These are phyloP conservation scores for Boletus subcaerulescens DNA, from an alignment of 768 basidiomycete genomes.

Conservation along the genomic window DNA sequence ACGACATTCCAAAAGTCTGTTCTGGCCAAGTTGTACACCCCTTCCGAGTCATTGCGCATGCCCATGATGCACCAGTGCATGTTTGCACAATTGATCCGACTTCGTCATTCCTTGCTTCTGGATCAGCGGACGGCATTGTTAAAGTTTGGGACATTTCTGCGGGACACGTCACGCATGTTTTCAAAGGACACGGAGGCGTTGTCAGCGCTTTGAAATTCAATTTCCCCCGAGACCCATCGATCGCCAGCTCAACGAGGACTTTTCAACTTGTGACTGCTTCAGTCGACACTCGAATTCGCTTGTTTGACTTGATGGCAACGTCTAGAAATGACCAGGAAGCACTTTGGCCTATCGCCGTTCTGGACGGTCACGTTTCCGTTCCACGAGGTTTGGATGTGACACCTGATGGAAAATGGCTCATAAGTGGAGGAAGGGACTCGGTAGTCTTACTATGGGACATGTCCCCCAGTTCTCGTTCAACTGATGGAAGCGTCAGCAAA, in stretches of 20 bases:
- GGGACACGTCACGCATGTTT: conserved; percentile 90
- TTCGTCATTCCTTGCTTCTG: conserved; percentile 89
- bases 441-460: conserved; percentile 94
- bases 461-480: conserved; percentile 8
- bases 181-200: conserved; percentile 97
- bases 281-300: conserved; percentile 87
- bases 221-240: conserved; percentile 62
- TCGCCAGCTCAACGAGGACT: conserved; percentile 42
- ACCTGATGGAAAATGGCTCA: conserved; percentile 80
- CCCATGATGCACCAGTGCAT: conserved; percentile 93
- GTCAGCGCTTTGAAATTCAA: conserved; percentile 88
- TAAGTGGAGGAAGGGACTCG: conserved; percentile 90
- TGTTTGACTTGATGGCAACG: conserved; percentile 81
- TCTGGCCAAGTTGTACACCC: conserved; percentile 58
- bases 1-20: conserved; percentile 61
- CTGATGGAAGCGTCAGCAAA: conserved; percentile 15
- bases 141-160: conserved; percentile 93
- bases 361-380: conserved; percentile 95
- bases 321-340: conserved; percentile 52
- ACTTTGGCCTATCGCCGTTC: conserved; percentile 68
- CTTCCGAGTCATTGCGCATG: conserved; percentile 70
- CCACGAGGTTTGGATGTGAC: conserved; percentile 88
- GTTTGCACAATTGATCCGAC: conserved; percentile 82
- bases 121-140: conserved; percentile 93
- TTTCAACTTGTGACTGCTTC: conserved; percentile 90